Evolutionary conservation across 1,284 basidiomycete species (phyloP), one percentile per base, ranked within the genome.

Genomic region (Sutorius eximius): DNA sequence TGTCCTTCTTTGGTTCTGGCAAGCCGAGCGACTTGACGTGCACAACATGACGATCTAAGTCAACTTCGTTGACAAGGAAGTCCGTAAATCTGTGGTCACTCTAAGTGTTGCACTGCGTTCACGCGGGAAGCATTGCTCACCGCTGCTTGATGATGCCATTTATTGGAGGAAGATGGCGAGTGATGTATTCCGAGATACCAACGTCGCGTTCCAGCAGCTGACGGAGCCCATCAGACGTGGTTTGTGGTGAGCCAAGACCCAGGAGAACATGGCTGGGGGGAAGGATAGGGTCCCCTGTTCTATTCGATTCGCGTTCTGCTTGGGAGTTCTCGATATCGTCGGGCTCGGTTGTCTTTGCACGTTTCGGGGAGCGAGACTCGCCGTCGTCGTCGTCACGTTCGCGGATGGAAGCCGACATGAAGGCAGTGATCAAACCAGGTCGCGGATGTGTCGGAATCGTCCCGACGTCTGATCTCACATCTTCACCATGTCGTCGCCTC

Each of bases 71-170:
- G 27, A 98, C 95, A 59, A 97, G 67, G 69, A 98, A 98, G 73
- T 98, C 95, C 37, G 94, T 95, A 70, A 97, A 97, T 64, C 95
- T 96, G 59, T 29, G 58, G 15, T 24, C 45, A 36, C 51, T 51
- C 55, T 51, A 47, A 45, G 40, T 43, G n/a, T 59, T 40, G 56
- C 50, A 20, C 15, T 33, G 32, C 16, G 1, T 30, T 33, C 15
- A 22, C 20, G 41, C 38, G 29, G 38, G 52, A 29, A 47, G 40
- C 52, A 47, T 41, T 12, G 51, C 78, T 57, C 58, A 93, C 94
- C 94, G 80, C 74, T 97, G 94, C 73, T 98, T 98, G 71, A 98
- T 96, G 65, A 97, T 95, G 9, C 92, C 95, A 47, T 87, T 80
- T 59, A 97, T 87, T 61, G 82, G 81, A 5, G 86, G 79, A n/a